Evolutionary conservation across 1,139 yeast species (phyloP).

Genomic region (Hyphopichia fennica): DNA sequence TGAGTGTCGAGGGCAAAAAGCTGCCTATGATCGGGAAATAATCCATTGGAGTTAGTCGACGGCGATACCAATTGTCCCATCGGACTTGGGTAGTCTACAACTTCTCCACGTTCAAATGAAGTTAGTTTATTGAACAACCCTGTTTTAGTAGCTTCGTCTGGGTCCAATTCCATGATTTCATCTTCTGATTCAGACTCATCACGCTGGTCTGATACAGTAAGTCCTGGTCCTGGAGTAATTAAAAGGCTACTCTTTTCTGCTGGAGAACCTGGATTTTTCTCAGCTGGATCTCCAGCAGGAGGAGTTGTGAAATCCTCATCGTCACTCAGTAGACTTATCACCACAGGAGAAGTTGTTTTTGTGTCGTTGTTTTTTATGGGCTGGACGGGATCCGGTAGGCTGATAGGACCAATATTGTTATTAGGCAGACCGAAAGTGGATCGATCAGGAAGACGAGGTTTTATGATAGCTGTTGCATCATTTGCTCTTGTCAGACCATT

Average conservation of each 20-base stretch:
- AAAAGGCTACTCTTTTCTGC: too few relatives aligned
- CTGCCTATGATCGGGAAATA: background rate
- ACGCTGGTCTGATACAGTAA: too few relatives aligned
- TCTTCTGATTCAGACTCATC: conserved; percentile 20
- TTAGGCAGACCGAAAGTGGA: too few relatives aligned
- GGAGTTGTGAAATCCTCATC: background rate
- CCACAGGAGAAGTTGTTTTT: background rate
- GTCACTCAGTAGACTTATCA: conserved; percentile 1
- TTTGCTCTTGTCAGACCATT: too few relatives aligned
- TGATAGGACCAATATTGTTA: too few relatives aligned
- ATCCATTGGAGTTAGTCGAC: background rate
- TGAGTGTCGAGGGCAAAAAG: background rate
- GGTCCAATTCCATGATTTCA: conserved; percentile 26
- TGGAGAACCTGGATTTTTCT: too few relatives aligned
- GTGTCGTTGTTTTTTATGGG: too few relatives aligned
- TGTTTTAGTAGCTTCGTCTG: conserved; percentile 23
- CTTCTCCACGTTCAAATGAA: background rate
- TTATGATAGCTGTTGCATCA: too few relatives aligned
- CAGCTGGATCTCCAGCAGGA: background rate
- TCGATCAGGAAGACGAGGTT: too few relatives aligned
- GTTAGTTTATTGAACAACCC: conserved; percentile 21
- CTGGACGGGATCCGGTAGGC: too few relatives aligned
- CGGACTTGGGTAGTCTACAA: background rate
- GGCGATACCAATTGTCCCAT: background rate
- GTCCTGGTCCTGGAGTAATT: too few relatives aligned